Percentiles rank a stretch among this genome's conserved stretches.
These are phyloP conservation scores for Herpotrichia juniperi DNA, from an alignment of 2,329 filamentous ascomycete species.

Conservation along the genomic window DNA sequence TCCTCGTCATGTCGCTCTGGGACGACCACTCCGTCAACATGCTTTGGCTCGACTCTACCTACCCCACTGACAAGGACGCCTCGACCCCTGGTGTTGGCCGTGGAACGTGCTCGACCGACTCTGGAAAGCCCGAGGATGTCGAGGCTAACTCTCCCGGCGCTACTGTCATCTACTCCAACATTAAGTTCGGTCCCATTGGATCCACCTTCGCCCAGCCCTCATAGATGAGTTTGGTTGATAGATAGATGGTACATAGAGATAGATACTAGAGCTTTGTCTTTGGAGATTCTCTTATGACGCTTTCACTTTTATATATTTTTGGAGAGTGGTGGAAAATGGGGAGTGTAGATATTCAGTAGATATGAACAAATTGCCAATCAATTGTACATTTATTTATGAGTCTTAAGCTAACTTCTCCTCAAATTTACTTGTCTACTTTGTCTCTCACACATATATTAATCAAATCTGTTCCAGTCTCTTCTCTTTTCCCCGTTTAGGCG, in stretches of 20 bases:
- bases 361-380: background rate
- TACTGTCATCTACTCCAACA: conserved; percentile 47
- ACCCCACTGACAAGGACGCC: conserved; percentile 55
- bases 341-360: background rate
- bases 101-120: conserved; percentile 45
- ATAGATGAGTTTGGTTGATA: background rate
- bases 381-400: too few species aligned
- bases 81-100: conserved; percentile 40
- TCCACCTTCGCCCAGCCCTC: conserved; percentile 44
- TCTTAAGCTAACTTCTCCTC: too few species aligned
- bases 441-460: too few species aligned
- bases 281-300: background rate
- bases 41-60: conserved; percentile 76
- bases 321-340: background rate
- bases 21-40: conserved; percentile 72
- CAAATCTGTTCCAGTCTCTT: too few species aligned
- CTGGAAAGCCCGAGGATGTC: conserved; percentile 44
- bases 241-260: background rate
- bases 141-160: conserved; percentile 42
- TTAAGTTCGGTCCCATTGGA: conserved; percentile 48
- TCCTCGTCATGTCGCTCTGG: conserved; percentile 68
- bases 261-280: background rate
- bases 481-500: too few species aligned
- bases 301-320: background rate
- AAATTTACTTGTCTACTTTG: too few species aligned